Conservation (phyloP, 139 green algal genomes). For the Spirogloea muscicola region DNA sequence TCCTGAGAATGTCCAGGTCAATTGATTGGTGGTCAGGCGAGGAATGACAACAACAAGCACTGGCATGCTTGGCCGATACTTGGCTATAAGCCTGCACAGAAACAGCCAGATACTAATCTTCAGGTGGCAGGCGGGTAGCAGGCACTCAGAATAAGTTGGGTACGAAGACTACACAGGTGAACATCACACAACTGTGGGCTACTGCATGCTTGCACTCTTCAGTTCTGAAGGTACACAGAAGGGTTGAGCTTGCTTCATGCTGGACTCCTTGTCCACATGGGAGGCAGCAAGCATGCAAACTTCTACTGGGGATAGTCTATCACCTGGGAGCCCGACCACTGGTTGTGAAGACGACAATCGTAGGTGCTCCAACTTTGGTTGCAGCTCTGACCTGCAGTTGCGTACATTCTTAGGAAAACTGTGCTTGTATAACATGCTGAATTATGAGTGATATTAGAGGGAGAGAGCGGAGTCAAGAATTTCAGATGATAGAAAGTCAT, state of each 20-base stretch:
- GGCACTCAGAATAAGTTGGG: neutral
- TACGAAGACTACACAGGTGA: neutral
- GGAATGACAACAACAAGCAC: slow-evolving; percentile 55
- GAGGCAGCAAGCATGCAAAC: too few relatives aligned
- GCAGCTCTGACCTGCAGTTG: slow-evolving; percentile 1
- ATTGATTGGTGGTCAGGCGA: slow-evolving; percentile 15
- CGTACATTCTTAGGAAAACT: too few relatives aligned
- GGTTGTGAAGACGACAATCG: slow-evolving; percentile 36
- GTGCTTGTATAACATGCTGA: too few relatives aligned
- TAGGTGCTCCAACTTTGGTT: slow-evolving; percentile 17
- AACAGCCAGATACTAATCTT: neutral
- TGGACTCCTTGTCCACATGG: too few relatives aligned
- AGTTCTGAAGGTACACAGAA: too few relatives aligned
- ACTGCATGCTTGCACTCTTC: too few relatives aligned
- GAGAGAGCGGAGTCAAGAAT: too few relatives aligned
- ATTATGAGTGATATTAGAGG: too few relatives aligned
- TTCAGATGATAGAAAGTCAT: too few relatives aligned
- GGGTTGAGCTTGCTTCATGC: too few relatives aligned
- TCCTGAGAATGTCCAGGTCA: slow-evolving; percentile 35
- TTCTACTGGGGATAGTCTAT: neutral
- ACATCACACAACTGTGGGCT: too few relatives aligned
- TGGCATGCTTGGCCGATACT: slow-evolving; percentile 40
- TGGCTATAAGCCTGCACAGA: slow-evolving; percentile 31
- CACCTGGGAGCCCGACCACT: slow-evolving; percentile 26
- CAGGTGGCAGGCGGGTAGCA: neutral